Evolutionary conservation across 495 filamentous ascomycete species (phyloP), one percentile per base, ranked within the genome.

Genomic region (Aspergillus ellipticus): DNA sequence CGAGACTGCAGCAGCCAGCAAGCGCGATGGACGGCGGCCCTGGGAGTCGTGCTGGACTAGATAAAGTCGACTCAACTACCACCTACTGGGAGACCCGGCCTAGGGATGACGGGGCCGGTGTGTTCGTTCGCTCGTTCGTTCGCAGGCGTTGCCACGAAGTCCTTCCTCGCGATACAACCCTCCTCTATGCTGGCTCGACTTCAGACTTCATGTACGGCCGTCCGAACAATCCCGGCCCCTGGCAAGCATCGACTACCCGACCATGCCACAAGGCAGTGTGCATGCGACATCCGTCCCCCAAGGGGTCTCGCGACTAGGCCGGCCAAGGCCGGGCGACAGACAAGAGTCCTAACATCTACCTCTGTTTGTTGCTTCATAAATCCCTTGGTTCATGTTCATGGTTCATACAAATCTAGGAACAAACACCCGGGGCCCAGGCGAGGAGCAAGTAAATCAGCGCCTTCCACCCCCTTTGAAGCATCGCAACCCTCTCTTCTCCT

Each of bases 221-320:
- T 22, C 42, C 42, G 8, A 43, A 19, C 22, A 46, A 11, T 11
- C 42, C 42, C 42, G 22, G 16, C 22, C 42, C 19, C 19, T 46
- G 35, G 11, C 35, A 15, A 13, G 6, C 46, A 28, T 37, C 28
- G 49, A 43, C 49, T 58, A 53, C 43, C 56, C 43, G 22, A 21
- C 31, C 28, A 56, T 53, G 56, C 56, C 56, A 58, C 56, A 49
- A 58, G 56, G 56, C 56, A 58, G 19, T 58, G 42, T 58, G 56
- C 56, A 58, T 58, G 50, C 53, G 56, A 53, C 54, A 57, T 26
- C 39, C 9, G 39, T 58, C 24, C 24, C 24, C 24, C 55, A 58
- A 42, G 42, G 48, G 53, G 24, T 48, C 39, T 45, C 46, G 26
- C 54, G 49, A 39, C 35, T 39, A 39, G 35, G 35, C 35, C n/a